Evolutionary conservation across 2,329 filamentous ascomycete species (phyloP).

Genomic region (Thyridium curvatum): DNA sequence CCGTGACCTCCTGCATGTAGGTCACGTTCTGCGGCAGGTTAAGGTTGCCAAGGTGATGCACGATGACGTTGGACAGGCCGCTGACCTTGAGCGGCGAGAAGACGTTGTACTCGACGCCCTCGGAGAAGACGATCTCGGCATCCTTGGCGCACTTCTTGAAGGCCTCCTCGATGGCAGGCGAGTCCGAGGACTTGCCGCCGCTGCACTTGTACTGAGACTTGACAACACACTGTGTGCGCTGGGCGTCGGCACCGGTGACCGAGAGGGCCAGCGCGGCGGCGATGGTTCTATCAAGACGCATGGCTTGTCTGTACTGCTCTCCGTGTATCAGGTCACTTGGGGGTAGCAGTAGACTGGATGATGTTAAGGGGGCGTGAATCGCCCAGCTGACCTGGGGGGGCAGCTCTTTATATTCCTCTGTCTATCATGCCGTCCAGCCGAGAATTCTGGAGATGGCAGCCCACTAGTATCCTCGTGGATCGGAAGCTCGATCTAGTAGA

Average conservation of each 20-base stretch:
- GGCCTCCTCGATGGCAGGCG: slow-evolving; percentile 26
- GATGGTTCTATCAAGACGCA: not conserved
- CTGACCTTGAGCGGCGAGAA: slow-evolving; percentile 29
- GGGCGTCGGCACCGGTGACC: not conserved
- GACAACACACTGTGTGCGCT: slow-evolving; percentile 6
- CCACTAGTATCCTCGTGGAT: too few species aligned
- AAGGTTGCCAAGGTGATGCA: slow-evolving; percentile 33
- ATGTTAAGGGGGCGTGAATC: too few species aligned
- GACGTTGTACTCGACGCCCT: slow-evolving; percentile 34
- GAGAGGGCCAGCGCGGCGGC: not conserved
- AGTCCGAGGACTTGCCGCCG: slow-evolving; percentile 29
- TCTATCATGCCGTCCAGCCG: too few species aligned
- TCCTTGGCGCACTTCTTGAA: slow-evolving; percentile 27
- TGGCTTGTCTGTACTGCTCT: too few species aligned
- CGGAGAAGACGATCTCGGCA: slow-evolving; percentile 26
- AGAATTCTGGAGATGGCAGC: too few species aligned
- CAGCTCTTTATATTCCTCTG: too few species aligned
- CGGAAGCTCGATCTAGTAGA: too few species aligned
- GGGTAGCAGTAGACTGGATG: too few species aligned
- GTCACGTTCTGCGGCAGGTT: slow-evolving; percentile 32
- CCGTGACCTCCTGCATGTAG: slow-evolving; percentile 26
- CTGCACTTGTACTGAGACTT: slow-evolving; percentile 15
- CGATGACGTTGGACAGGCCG: slow-evolving; percentile 33
- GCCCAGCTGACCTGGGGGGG: too few species aligned
- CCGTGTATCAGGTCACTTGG: too few species aligned